Evolutionary conservation across 2,329 filamentous ascomycete species (phyloP).

Genomic region (Elsinoe perseae): DNA sequence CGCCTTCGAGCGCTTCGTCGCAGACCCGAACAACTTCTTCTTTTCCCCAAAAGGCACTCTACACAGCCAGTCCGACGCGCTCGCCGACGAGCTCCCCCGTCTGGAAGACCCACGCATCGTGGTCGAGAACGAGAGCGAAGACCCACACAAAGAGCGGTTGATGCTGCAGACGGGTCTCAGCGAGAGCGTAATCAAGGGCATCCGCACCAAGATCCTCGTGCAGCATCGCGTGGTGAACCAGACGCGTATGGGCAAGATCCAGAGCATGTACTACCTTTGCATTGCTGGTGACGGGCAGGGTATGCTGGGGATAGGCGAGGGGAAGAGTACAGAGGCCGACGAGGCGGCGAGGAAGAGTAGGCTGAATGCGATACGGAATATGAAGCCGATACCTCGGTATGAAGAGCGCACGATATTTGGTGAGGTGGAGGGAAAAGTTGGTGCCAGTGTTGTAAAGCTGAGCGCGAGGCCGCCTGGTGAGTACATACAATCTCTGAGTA

Average conservation of each 20-base stretch:
- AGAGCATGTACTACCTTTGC: conserved; percentile 63
- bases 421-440: conserved; percentile 73
- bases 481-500: conserved; percentile 26
- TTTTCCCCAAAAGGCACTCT: conserved; percentile 43
- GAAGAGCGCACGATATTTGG: conserved; percentile 90
- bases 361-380: conserved; percentile 78
- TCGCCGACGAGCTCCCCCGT: conserved; percentile 47
- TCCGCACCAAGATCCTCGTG: conserved; percentile 68
- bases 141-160: conserved; percentile 43
- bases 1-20: conserved; percentile 37
- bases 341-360: conserved; percentile 65
- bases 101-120: conserved; percentile 33
- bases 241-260: conserved; percentile 91
- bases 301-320: conserved; percentile 78
- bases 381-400: conserved; percentile 86
- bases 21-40: conserved; percentile 40
- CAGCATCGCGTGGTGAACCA: conserved; percentile 74
- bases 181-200: conserved; percentile 38
- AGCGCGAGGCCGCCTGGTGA: conserved; percentile 79
- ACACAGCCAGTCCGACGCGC: conserved; percentile 36
- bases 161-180: conserved; percentile 51
- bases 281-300: conserved; percentile 85
- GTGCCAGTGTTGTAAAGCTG: conserved; percentile 77
- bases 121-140: conserved; percentile 31
- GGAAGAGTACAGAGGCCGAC: conserved; percentile 68